Evolutionary conservation across 139 green algal species (phyloP).

Genomic region (Chlamydomonas sphaeroides): DNA sequence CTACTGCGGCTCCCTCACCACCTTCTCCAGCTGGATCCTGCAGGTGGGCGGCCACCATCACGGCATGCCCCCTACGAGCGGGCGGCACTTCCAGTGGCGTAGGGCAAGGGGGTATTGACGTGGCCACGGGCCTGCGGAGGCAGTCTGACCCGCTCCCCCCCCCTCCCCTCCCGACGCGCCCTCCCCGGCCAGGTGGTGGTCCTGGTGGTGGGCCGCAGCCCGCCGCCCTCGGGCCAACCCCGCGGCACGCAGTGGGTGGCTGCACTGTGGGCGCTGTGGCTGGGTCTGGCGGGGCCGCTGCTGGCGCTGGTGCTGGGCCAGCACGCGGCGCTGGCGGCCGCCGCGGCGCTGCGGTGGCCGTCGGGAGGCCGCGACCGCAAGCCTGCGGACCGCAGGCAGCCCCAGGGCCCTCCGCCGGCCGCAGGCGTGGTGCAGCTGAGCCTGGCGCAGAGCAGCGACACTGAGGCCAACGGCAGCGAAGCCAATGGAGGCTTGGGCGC

Average conservation of each 20-base stretch:
- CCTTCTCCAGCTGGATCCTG: constrained; percentile 84
- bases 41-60: constrained; percentile 2
- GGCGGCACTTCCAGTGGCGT: background rate
- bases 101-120: background rate
- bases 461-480: too few species aligned
- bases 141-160: too few species aligned
- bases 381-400: background rate
- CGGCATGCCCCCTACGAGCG: too few species aligned
- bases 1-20: constrained; percentile 88
- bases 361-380: constrained; percentile 1
- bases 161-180: background rate
- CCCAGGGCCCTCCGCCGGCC: too few species aligned
- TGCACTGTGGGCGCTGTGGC: constrained; percentile 53
- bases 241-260: constrained; percentile 59
- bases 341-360: too few species aligned
- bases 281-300: constrained; percentile 62
- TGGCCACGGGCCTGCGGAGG: background rate
- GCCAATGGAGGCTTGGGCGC: too few species aligned
- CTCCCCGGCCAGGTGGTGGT: constrained; percentile 46
- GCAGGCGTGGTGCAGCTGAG: too few species aligned
- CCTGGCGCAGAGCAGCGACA: too few species aligned
- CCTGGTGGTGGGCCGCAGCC: constrained; percentile 53
- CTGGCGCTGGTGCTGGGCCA: constrained; percentile 64
- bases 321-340: constrained; percentile 60
- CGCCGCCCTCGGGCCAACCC: background rate